Percentiles rank a stretch among this genome's conserved stretches.
These are phyloP conservation scores for Andrographis paniculata DNA, from an alignment of 305 asterid species.

Conservation along the genomic window DNA sequence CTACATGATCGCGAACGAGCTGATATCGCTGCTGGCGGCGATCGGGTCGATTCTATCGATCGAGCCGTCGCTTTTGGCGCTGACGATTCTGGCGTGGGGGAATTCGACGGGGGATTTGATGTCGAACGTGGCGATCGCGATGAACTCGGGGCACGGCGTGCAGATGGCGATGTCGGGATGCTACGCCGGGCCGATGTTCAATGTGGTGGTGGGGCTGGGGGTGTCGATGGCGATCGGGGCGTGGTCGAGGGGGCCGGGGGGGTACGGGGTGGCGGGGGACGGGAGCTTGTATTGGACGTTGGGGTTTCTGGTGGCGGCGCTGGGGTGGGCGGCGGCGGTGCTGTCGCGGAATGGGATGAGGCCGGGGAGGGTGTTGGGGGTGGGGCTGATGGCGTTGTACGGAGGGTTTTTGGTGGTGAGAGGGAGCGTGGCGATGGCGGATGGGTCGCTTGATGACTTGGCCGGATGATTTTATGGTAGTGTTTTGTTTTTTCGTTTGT, in stretches of 20 bases:
- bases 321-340: conserved; percentile 54
- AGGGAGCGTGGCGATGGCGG: conserved; percentile 48
- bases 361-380: conserved; percentile 52
- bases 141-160: conserved; percentile 50
- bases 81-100: conserved; percentile 90
- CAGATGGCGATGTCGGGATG: conserved; percentile 90
- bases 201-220: conserved; percentile 67
- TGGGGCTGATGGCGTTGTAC: conserved; percentile 64
- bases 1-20: conserved; percentile 73
- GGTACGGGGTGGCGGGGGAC: conserved; percentile 28
- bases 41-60: conserved; percentile 55
- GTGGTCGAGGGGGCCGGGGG: conserved; percentile 35
- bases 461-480: too few relatives aligned
- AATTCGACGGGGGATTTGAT: conserved; percentile 84
- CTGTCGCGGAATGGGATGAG: conserved; percentile 61
- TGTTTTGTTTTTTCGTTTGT: too few relatives aligned
- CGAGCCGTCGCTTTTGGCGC: conserved; percentile 52
- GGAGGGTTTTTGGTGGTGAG: conserved; percentile 49
- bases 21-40: conserved; percentile 56
- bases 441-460: conserved; percentile 21
- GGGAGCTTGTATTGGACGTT: conserved; percentile 42
- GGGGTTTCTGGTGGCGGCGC: conserved; percentile 44
- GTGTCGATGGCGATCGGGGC: conserved; percentile 65
- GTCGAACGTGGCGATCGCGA: conserved; percentile 74
- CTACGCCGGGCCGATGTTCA: conserved; percentile 88